These are phyloP conservation scores for Rhododendron ferrugineum DNA, from an alignment of 148 eudicot genomes.

Conservation along the genomic window DNA sequence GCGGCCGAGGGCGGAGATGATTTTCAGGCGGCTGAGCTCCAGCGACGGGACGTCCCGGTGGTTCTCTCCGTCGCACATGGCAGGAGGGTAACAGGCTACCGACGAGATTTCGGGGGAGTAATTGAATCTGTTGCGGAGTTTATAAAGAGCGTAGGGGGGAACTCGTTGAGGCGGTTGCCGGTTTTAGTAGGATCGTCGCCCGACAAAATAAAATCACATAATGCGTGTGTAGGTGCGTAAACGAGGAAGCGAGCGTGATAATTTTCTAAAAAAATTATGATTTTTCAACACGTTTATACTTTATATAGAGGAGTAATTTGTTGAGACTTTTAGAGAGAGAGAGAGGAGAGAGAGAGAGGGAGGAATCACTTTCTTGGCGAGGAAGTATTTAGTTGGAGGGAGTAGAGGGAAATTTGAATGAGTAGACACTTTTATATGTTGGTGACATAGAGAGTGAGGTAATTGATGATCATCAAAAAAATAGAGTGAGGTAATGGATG, in stretches of 20 bases:
- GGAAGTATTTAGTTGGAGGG: neutral
- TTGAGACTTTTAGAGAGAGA: neutral
- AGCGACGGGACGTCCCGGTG: slow-evolving; percentile 20
- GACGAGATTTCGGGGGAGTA: neutral
- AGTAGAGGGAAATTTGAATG: neutral
- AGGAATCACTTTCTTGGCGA: neutral
- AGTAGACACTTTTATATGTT: neutral
- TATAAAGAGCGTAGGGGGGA: neutral
- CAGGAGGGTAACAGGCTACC: neutral
- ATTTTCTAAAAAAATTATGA: neutral
- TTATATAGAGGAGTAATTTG: neutral
- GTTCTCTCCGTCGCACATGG: slow-evolving; percentile 16
- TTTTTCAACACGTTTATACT: neutral
- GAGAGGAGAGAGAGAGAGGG: neutral
- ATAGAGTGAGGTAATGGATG: too few species aligned
- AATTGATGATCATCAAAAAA: too few species aligned
- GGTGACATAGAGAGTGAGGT: neutral
- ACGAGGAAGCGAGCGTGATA: too few species aligned
- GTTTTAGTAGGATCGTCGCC: neutral
- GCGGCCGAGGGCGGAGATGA: slow-evolving; percentile 46
- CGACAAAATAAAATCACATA: neutral
- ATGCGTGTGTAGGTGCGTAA: too few species aligned
- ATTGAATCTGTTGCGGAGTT: neutral
- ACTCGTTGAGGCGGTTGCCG: neutral
- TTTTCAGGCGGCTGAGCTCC: slow-evolving; percentile 27